Conservation (phyloP, 1,284 basidiomycete genomes). For the Exobasidium cylindrosporum region DNA sequence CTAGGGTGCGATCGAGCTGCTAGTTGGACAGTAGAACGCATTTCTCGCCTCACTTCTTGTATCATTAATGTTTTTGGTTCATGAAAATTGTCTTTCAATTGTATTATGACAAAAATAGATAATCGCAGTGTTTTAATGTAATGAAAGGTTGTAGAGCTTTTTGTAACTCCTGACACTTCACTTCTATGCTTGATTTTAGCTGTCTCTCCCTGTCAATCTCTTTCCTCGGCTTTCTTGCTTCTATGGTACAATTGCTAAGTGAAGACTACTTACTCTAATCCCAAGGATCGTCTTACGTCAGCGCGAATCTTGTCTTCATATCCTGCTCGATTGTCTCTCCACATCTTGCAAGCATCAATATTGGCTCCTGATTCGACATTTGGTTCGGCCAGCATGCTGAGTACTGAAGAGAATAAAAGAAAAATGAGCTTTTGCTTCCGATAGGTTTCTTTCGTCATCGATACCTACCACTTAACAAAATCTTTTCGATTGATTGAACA, state of each 20-base stretch:
- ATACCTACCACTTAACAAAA: slow-evolving; percentile 12
- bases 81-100: neutral
- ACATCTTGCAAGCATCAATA: slow-evolving; percentile 67
- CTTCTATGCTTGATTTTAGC: neutral
- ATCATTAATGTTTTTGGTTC: slow-evolving; percentile 12
- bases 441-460: too few relatives aligned
- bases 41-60: neutral
- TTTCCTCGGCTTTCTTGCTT: neutral
- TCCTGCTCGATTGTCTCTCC: slow-evolving; percentile 46
- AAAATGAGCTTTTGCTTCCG: too few relatives aligned
- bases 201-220: neutral
- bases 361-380: slow-evolving; percentile 98
- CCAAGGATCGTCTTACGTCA: slow-evolving; percentile 49
- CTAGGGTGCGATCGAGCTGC: neutral
- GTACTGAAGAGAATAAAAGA: slow-evolving; percentile 62
- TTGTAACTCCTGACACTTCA: neutral
- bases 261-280: slow-evolving; percentile 25
- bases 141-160: too few relatives aligned
- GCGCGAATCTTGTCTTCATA: slow-evolving; percentile 51
- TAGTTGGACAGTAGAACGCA: slow-evolving; percentile 10
- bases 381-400: slow-evolving; percentile 99
- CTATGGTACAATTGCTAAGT: neutral
- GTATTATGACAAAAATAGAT: neutral
- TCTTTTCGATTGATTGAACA: slow-evolving; percentile 94
- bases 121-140: neutral